Evolutionary conservation across 2,329 filamentous ascomycete species (phyloP).

Genomic region (Botrytis paeoniae): DNA sequence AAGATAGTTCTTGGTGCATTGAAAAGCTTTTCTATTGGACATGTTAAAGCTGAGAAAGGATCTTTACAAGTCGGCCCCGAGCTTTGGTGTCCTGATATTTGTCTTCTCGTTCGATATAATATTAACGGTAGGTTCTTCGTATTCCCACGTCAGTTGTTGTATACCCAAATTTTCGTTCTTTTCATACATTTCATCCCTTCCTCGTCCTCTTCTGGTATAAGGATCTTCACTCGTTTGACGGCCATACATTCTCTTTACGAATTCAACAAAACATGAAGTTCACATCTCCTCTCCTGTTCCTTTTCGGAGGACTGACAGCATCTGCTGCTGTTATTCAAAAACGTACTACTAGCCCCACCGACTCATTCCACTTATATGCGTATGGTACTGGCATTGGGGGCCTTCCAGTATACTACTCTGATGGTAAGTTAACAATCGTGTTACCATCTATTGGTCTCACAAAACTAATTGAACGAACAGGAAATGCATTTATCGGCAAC

Average conservation of each 20-base stretch:
- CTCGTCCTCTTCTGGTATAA: background rate
- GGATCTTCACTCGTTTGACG: background rate
- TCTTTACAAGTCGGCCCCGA: background rate
- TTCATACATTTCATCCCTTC: background rate
- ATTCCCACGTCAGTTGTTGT: background rate
- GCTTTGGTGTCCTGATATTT: background rate
- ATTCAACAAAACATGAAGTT: constrained; percentile 1
- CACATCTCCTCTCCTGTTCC: constrained; percentile 8
- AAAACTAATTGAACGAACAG: background rate
- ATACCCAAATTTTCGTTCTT: background rate
- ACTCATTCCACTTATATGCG: constrained; percentile 13
- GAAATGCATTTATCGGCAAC: constrained; percentile 10
- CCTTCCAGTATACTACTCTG: constrained; percentile 15
- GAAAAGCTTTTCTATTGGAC: background rate
- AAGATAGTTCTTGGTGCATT: background rate
- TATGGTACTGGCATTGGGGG: constrained; percentile 15
- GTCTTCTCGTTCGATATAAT: background rate
- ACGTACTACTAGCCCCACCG: background rate
- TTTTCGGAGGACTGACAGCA: constrained; percentile 1
- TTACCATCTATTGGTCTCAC: background rate
- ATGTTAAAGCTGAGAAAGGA: background rate
- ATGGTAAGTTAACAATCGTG: background rate
- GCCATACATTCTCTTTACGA: background rate
- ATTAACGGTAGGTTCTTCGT: background rate
- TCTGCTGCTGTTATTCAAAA: constrained; percentile 11